A percentile compares a stretch with the other conserved stretches of the same genome.
These are phyloP conservation scores for Geosmithia flava DNA, from an alignment of 2,329 filamentous ascomycete genomes.

Conservation along the genomic window DNA sequence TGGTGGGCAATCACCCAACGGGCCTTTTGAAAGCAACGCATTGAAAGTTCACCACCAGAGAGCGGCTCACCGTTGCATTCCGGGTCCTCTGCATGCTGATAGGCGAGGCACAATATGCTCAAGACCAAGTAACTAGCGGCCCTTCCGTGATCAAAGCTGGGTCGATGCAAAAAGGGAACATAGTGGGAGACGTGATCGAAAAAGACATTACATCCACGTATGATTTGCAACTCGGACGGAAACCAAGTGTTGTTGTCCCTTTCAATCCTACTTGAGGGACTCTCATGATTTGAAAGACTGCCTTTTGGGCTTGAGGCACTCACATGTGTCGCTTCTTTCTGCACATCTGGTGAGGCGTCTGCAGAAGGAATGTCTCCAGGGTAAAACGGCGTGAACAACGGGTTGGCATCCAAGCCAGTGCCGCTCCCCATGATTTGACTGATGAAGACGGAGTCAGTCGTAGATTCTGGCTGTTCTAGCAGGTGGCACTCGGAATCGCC, in stretches of 20 bases:
- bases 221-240: slow-evolving; percentile 16
- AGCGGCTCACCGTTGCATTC: slow-evolving; percentile 12
- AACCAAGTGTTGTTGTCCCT: slow-evolving; percentile 12
- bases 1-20: slow-evolving; percentile 11
- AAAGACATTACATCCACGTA: slow-evolving; percentile 18
- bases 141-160: slow-evolving; percentile 18
- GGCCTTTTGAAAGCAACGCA: slow-evolving; percentile 18
- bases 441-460: too few species aligned
- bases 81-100: slow-evolving; percentile 23
- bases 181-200: slow-evolving; percentile 22
- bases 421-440: too few species aligned
- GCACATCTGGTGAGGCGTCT: too few species aligned
- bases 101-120: slow-evolving; percentile 22
- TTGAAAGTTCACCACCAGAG: slow-evolving; percentile 15
- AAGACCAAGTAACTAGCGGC: slow-evolving; percentile 14
- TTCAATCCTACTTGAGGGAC: neutral
- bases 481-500: too few species aligned
- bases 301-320: too few species aligned
- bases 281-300: too few species aligned
- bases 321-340: too few species aligned
- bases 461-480: too few species aligned
- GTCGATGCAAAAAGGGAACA: slow-evolving; percentile 21
- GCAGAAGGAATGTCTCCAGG: too few species aligned
- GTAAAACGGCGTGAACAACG: too few species aligned
- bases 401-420: too few species aligned